Percentiles rank a stretch among this genome's conserved stretches.
phyloP scores from a whole-genome alignment of 164 flowering plant genomes.

The Vitis vinifera region ASM3070453v1 NC_081821.1:12681501-12682000 shows the following conservation, averaged over 20 bases:
- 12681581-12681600: conserved; percentile 8
- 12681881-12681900: background rate
- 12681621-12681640: conserved; percentile 14
- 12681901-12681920: background rate
- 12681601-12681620: conserved; percentile 16
- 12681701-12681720: conserved; percentile 4
- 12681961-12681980: background rate
- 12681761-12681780: background rate
- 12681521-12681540: no score
- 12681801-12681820: conserved; percentile 8
- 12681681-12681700: conserved; percentile 8
- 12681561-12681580: background rate
- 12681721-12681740: conserved; percentile 3
- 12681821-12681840: conserved; percentile 2
- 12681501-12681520: no score
- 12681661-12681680: conserved; percentile 5
- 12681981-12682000: background rate
- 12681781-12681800: background rate
- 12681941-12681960: background rate
- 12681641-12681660: conserved; percentile 5
- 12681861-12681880: background rate
- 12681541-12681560: background rate
- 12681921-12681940: conserved; percentile 5
- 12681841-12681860: background rate
- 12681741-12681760: conserved; percentile 1